Evolutionary conservation across 1,139 yeast genomes (phyloP), one percentile per base, ranked within the genome.

Genomic region (Candida tropicalis): DNA sequence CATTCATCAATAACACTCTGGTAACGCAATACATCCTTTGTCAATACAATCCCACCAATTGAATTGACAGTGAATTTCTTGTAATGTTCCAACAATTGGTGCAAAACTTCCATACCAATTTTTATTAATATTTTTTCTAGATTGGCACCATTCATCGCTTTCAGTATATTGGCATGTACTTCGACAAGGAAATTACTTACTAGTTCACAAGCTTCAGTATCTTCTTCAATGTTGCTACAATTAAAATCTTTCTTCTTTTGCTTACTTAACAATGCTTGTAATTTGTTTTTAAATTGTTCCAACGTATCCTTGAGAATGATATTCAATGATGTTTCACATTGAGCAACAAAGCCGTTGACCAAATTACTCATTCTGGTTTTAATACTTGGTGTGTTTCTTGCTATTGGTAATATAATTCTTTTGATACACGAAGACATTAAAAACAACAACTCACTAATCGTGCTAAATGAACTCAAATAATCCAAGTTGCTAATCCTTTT

Each of bases 11-110:
- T 78, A 0, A 80, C 75, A 13, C 83, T 77, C 58, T 88, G 95
- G 58, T 85, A 89, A 28, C 87, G 78, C 36, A 87, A 85, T 5
- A 87, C 82, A 65, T 91, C 98, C 46, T 86, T 85, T 1, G 96
- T 86, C n/a, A 88, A 76, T 13, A 86, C 80, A 45, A 85, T 75
- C 22, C 96, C 97, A 41, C 98, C 98, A 9, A 84, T 78, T 2
- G 90, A 82, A 54, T 81, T 87, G 46, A 90, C 88, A 28, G 81
- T 79, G 59, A 81, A 87, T 56, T 83, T 86, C 51, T 84, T 84
- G 58, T 85, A 84, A 60, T 91, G 97, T 24, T 77, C 81, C 51
- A 89, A 69, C 41, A 91, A 65, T 41, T 80, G 71, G 35, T 76
- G 74, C 54, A 86, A 73, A 39, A 88, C 73, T 22, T 73, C 75